Percentiles rank a stretch among this genome's conserved stretches.
Conservation (phyloP, 1,284 basidiomycete genomes). For the Wallemia mellicola region DNA sequence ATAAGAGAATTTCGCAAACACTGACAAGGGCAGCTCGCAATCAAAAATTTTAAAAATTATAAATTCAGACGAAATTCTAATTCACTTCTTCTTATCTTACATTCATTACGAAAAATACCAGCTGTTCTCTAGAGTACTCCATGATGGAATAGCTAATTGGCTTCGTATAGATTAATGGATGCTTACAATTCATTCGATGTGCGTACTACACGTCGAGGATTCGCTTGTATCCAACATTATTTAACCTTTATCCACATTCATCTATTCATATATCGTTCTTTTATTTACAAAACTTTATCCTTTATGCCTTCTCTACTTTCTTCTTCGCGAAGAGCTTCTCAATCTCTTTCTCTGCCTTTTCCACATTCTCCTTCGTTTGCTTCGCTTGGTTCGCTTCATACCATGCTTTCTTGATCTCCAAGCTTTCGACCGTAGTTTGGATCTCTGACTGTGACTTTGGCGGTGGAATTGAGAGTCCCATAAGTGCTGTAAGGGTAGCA, state of each 20-base stretch:
- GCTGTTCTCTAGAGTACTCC: neutral
- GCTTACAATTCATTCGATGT: neutral
- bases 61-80: neutral
- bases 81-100: neutral
- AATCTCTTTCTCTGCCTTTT: slow-evolving; percentile 51
- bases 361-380: slow-evolving; percentile 24
- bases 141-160: neutral
- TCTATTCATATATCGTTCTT: neutral
- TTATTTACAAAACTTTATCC: neutral
- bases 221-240: neutral
- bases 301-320: slow-evolving; percentile 15
- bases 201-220: neutral
- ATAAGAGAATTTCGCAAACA: neutral
- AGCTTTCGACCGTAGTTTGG: slow-evolving; percentile 53
- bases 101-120: neutral
- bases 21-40: neutral
- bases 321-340: slow-evolving; percentile 27
- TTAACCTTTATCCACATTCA: neutral
- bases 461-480: slow-evolving; percentile 66
- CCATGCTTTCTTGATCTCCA: slow-evolving; percentile 86
- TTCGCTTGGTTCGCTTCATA: slow-evolving; percentile 34
- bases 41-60: neutral
- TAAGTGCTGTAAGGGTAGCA: slow-evolving; percentile 54
- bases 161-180: neutral
- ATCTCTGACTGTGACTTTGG: slow-evolving; percentile 51